These are phyloP conservation scores for Lojkania enalia DNA, from an alignment of 2,329 filamentous ascomycete species.

Conservation along the genomic window DNA sequence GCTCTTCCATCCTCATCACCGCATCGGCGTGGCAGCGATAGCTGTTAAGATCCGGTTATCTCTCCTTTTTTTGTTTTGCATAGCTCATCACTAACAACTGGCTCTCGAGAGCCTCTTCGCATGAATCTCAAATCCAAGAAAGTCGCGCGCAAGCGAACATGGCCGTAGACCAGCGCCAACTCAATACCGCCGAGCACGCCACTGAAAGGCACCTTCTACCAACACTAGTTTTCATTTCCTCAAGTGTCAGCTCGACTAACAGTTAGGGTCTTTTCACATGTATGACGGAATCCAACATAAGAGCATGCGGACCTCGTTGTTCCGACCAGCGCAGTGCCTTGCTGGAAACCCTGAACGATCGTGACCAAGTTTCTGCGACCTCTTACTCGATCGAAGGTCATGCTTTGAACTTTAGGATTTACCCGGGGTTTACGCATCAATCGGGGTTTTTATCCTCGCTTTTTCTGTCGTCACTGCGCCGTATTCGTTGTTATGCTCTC, in stretches of 20 bases:
- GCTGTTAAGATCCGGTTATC: too few species aligned
- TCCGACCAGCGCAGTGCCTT: conserved; percentile 6
- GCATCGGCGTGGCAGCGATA: too few species aligned
- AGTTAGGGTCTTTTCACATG: too few species aligned
- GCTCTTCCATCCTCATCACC: not conserved
- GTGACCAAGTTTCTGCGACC: conserved; percentile 21
- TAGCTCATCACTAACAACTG: too few species aligned
- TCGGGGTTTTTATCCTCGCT: conserved; percentile 1
- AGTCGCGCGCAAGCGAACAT: conserved; percentile 1
- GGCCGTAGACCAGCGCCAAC: not conserved
- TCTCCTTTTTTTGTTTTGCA: too few species aligned
- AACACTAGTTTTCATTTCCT: conserved; percentile 2
- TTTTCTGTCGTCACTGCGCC: conserved; percentile 1
- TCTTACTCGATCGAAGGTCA: conserved; percentile 13
- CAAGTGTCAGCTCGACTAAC: not conserved
- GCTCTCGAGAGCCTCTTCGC: not conserved
- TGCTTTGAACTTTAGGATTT: conserved; percentile 5
- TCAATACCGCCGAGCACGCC: conserved; percentile 12
- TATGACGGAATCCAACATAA: conserved; percentile 12
- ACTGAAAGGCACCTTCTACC: conserved; percentile 1
- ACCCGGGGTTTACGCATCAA: conserved; percentile 2
- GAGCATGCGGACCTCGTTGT: conserved; percentile 1
- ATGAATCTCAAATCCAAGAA: not conserved
- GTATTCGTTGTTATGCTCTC: not conserved
- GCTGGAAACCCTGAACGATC: conserved; percentile 2